Evolutionary conservation across 2,329 filamentous ascomycete genomes (phyloP).

Genomic region (Aureobasidium subglaciale): DNA sequence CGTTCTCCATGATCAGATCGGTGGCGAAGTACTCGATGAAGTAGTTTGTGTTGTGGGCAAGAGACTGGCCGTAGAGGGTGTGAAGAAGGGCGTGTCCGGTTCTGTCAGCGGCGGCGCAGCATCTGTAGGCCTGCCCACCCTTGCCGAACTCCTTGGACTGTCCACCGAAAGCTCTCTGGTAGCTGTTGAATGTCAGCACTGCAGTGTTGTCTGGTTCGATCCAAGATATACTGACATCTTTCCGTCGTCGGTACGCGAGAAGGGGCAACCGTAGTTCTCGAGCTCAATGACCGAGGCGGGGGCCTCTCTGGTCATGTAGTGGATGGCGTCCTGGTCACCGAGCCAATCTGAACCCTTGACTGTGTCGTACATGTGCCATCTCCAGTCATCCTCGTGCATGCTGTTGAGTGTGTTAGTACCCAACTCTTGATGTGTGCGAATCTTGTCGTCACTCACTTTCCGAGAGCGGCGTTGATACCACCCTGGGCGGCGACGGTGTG

Average conservation of each 20-base stretch:
- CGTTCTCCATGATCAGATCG: constrained; percentile 95
- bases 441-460: constrained; percentile 48
- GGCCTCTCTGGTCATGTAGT: constrained; percentile 97
- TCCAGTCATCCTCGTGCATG: constrained; percentile 98
- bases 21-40: constrained; percentile 99
- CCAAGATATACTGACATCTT: constrained; percentile 50
- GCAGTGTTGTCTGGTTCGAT: not conserved
- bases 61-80: constrained; percentile 95
- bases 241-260: constrained; percentile 92
- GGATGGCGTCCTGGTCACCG: constrained; percentile 93
- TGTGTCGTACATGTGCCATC: constrained; percentile 99
- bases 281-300: constrained; percentile 88
- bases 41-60: constrained; percentile 98
- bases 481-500: constrained; percentile 73
- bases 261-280: constrained; percentile 95
- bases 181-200: constrained; percentile 44
- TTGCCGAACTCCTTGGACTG: constrained; percentile 93
- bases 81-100: constrained; percentile 96
- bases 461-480: constrained; percentile 80
- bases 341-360: constrained; percentile 98
- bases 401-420: constrained; percentile 21
- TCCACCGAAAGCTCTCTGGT: constrained; percentile 97
- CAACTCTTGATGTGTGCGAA: constrained; percentile 2
- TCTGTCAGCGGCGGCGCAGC: constrained; percentile 91
- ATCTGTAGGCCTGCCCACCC: constrained; percentile 95